phyloP scores from a whole-genome alignment of 352 stramenopile genomes.

The Phytophthora crassamura region DNA sequence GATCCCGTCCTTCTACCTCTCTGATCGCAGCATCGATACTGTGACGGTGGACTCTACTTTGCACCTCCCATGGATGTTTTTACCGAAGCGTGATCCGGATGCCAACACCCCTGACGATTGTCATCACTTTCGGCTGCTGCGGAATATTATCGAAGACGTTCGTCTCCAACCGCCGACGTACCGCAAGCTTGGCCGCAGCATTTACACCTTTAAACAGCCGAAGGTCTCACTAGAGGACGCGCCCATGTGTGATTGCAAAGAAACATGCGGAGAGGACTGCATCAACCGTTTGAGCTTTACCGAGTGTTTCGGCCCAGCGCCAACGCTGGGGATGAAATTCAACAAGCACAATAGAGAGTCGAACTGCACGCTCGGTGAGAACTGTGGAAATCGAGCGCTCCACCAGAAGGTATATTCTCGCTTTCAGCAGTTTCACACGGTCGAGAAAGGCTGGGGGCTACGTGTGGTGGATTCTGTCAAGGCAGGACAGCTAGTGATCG shows the following conservation, averaged over 20 bases:
- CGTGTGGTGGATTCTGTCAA: slow-evolving; percentile 82
- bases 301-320: slow-evolving; percentile 90
- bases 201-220: slow-evolving; percentile 89
- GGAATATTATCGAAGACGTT: slow-evolving; percentile 76
- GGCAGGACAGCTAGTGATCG: slow-evolving; percentile 90
- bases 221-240: slow-evolving; percentile 81
- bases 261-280: slow-evolving; percentile 91
- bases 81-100: slow-evolving; percentile 71
- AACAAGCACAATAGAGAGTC: slow-evolving; percentile 80
- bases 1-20: slow-evolving; percentile 78
- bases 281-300: slow-evolving; percentile 94
- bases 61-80: slow-evolving; percentile 79
- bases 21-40: slow-evolving; percentile 64
- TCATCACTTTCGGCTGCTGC: slow-evolving; percentile 83
- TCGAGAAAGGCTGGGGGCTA: slow-evolving; percentile 94
- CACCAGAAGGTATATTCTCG: slow-evolving; percentile 81
- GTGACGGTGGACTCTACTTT: slow-evolving; percentile 83
- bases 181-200: slow-evolving; percentile 76
- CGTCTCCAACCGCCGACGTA: slow-evolving; percentile 78
- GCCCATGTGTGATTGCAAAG: slow-evolving; percentile 81
- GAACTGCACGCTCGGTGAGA: slow-evolving; percentile 92
- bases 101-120: slow-evolving; percentile 52
- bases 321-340: slow-evolving; percentile 63
- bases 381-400: slow-evolving; percentile 93
- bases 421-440: slow-evolving; percentile 79